phyloP scores from a whole-genome alignment of 2,329 filamentous ascomycete genomes.

The Incumbomyces lentus region DNA sequence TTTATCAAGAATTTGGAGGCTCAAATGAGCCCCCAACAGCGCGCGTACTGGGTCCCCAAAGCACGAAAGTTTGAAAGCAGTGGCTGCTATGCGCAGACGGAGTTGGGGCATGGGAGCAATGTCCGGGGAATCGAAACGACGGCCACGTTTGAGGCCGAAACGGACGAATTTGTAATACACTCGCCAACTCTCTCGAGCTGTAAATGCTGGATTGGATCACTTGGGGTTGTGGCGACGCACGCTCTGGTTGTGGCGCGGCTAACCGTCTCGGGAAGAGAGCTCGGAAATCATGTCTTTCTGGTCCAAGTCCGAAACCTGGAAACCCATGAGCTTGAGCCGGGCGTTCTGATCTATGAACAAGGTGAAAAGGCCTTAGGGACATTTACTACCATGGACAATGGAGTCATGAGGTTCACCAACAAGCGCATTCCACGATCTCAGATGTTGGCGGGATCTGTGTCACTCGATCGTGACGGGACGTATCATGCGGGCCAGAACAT shows the following conservation, averaged over 20 bases:
- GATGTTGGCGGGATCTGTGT: conserved; percentile 24
- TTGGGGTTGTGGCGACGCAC: conserved; percentile 23
- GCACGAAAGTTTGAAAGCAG: conserved; percentile 22
- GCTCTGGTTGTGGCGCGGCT: conserved; percentile 25
- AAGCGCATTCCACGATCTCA: conserved; percentile 26
- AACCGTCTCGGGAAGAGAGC: conserved; percentile 21
- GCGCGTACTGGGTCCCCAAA: conserved; percentile 21
- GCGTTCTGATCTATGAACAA: conserved; percentile 24
- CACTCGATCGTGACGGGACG: conserved; percentile 23
- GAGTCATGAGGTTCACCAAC: conserved; percentile 26
- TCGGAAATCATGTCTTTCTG: conserved; percentile 25
- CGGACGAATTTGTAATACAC: conserved; percentile 25
- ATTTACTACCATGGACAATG: conserved; percentile 25
- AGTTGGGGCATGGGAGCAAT: conserved; percentile 26
- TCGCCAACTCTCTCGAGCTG: conserved; percentile 22
- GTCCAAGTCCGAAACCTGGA: conserved; percentile 23
- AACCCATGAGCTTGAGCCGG: conserved; percentile 19
- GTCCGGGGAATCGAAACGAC: conserved; percentile 26
- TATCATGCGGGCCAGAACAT: conserved; percentile 23
- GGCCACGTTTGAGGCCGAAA: conserved; percentile 23
- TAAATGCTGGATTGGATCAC: conserved; percentile 26
- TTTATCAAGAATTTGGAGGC: conserved; percentile 21
- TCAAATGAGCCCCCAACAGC: conserved; percentile 21
- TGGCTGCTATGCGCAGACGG: conserved; percentile 25
- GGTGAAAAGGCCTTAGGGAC: conserved; percentile 22